Base-by-base conservation (phyloP, 2,329 filamentous ascomycete species). In the Aureobasidium musti region DNA sequence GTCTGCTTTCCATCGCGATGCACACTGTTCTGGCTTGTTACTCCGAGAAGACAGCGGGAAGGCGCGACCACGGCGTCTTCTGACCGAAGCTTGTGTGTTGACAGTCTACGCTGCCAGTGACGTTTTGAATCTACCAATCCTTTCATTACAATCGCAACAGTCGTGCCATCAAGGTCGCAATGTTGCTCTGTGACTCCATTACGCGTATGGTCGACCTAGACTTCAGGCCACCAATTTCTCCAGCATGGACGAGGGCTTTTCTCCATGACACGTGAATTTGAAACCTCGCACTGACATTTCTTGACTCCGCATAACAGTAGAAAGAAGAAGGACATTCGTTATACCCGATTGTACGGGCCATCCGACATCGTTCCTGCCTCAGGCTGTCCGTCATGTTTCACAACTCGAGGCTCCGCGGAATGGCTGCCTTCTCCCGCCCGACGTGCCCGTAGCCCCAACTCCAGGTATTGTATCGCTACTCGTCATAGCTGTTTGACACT, bases 371-470 rank as follows among this genome's bases (percentile, higher is more conserved):
- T 45, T n/a, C 19, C 4, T 35, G 28, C 33, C 17, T 59, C 54
- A 59, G 37, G 54, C 54, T 59, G 37, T 39, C 54, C 23, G 3
- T 45, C 54, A 28, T n/a, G 54, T 45, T 59, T 59, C 54, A 45
- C 13, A 33, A 33, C 23, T 39, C 21, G 54, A 59, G 54, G 54
- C 54, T 59, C 54, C 54, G 54, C 54, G 54, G 54, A 11, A 13
- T n/a, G 5, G 23, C 52, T 59, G 7, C 37, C 5, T 59, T 13
- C 19, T 35, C 37, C 19, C 54, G 10, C 30, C 3, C n/a, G 19
- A 26, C 35, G 13, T 39, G 33, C 33, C 33, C 52, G 23, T 39
- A n/a, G 37, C 23, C 39, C 45, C 37, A 30, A 59, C 23, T 28
- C 54, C 54, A 59, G 23, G 54, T 33, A 59, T 23, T n/a, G 17